Evolutionary conservation across 306 rosid species (phyloP).

Genomic region (Senna tora): DNA sequence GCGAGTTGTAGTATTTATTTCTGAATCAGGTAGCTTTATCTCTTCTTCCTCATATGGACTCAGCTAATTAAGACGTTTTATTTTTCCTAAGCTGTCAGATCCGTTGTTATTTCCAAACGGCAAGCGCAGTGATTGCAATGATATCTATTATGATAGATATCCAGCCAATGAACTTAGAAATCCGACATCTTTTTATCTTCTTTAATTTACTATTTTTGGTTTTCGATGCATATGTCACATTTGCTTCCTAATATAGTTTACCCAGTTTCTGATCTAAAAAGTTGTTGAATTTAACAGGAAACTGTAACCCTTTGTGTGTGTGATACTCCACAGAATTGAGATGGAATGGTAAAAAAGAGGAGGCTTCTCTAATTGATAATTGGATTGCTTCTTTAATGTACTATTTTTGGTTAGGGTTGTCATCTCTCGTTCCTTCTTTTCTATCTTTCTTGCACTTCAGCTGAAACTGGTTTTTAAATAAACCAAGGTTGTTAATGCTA

Average conservation of each 20-base stretch:
- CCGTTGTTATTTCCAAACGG: conserved; percentile 24
- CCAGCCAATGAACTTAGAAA: conserved; percentile 26
- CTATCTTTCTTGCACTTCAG: not conserved
- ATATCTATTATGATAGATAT: not conserved
- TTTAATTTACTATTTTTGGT: not conserved
- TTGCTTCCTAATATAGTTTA: not conserved
- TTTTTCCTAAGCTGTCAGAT: conserved; percentile 20
- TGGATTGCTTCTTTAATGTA: conserved; percentile 7
- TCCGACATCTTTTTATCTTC: not conserved
- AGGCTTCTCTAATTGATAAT: conserved; percentile 23
- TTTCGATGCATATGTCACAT: not conserved
- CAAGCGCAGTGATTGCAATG: not conserved
- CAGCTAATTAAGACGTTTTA: conserved; percentile 3
- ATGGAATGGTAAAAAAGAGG: conserved; percentile 1
- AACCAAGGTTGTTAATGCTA: not conserved
- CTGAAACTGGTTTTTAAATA: conserved; percentile 9
- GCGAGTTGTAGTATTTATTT: conserved; percentile 3
- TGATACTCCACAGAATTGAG: not conserved
- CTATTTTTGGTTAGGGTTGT: conserved; percentile 4
- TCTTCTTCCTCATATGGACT: not conserved
- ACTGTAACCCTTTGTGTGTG: not conserved
- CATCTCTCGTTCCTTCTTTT: not conserved
- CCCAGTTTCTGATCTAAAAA: conserved; percentile 9
- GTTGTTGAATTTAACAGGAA: not conserved
- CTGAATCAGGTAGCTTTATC: conserved; percentile 45